Percentiles rank a stretch among this genome's conserved stretches.
Evolutionary conservation across 2,329 filamentous ascomycete genomes (phyloP).

Genomic region (Didymella pomorum): DNA sequence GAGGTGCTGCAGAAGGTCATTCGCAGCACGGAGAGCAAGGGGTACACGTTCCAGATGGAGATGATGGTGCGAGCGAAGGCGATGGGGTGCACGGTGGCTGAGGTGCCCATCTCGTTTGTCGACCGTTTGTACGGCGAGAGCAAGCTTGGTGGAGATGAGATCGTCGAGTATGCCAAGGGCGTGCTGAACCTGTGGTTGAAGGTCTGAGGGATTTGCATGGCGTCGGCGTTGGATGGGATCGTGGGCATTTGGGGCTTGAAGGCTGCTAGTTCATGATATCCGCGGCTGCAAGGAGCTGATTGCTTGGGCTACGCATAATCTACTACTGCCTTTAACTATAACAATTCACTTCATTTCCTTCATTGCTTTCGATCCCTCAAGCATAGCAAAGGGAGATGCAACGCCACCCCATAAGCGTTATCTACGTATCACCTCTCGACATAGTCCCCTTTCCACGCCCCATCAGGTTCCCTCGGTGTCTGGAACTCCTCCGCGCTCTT

Average conservation of each 20-base stretch:
- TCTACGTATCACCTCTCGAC: background rate
- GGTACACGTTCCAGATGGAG: constrained; percentile 99
- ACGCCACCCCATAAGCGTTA: background rate
- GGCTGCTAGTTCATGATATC: constrained; percentile 22
- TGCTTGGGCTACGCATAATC: constrained; percentile 11
- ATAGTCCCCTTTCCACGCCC: background rate
- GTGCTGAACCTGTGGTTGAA: constrained; percentile 60
- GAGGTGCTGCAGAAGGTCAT: constrained; percentile 89
- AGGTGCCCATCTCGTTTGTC: constrained; percentile 93
- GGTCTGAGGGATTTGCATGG: constrained; percentile 49
- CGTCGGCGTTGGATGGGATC: constrained; percentile 39
- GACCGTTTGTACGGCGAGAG: constrained; percentile 94
- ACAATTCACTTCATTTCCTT: constrained; percentile 23
- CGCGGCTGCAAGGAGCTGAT: constrained; percentile 17
- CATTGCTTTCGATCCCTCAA: background rate
- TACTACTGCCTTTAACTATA: constrained; percentile 24
- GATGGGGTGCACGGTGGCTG: constrained; percentile 91
- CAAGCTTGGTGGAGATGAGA: constrained; percentile 94
- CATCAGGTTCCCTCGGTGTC: constrained; percentile 4
- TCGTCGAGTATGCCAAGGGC: constrained; percentile 89
- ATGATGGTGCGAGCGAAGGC: constrained; percentile 98
- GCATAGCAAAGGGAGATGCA: background rate
- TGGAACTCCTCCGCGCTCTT: constrained; percentile 5
- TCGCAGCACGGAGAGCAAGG: constrained; percentile 88
- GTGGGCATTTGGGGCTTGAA: constrained; percentile 14